These are phyloP conservation scores for Caloboletus firmus DNA, from an alignment of 1,284 basidiomycete species.

Conservation along the genomic window DNA sequence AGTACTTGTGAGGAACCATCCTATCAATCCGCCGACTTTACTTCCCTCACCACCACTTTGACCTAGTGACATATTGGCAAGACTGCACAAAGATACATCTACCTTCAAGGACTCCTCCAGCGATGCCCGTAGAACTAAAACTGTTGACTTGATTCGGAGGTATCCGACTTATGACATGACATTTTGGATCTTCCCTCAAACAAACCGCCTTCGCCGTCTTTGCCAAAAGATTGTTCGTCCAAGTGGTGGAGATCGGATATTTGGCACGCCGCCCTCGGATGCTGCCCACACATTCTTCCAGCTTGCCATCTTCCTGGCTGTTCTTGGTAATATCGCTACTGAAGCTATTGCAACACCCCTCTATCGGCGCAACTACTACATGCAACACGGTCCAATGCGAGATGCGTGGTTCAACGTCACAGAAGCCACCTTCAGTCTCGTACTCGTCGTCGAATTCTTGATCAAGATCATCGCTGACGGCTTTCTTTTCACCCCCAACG, in stretches of 20 bases:
- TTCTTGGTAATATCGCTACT: conserved; percentile 83
- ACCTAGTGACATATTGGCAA: conserved; percentile 64
- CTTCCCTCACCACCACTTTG: background rate
- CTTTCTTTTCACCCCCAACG: conserved; percentile 90
- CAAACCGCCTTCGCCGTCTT: conserved; percentile 69
- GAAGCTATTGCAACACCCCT: conserved; percentile 85
- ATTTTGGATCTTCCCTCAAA: conserved; percentile 89
- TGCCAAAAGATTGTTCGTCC: conserved; percentile 88
- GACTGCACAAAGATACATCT: conserved; percentile 52
- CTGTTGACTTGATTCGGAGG: conserved; percentile 84
- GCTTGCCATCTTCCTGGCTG: conserved; percentile 70
- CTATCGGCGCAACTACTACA: conserved; percentile 80
- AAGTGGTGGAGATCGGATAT: conserved; percentile 82
- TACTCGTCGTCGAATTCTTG: conserved; percentile 82
- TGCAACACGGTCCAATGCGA: conserved; percentile 56
- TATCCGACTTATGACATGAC: conserved; percentile 92
- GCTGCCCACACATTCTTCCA: conserved; percentile 76
- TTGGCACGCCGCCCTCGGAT: conserved; percentile 68
- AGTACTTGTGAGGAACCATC: conserved; percentile 58
- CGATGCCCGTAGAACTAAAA: conserved; percentile 72
- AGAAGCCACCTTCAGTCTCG: conserved; percentile 74
- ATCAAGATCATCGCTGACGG: conserved; percentile 95
- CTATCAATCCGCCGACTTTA: background rate
- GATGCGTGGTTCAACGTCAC: conserved; percentile 88
- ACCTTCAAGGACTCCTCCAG: conserved; percentile 51